Evolutionary conservation across 2,329 filamentous ascomycete genomes (phyloP), one percentile per base, ranked within the genome.

Genomic region (Metarhizium anisopliae): DNA sequence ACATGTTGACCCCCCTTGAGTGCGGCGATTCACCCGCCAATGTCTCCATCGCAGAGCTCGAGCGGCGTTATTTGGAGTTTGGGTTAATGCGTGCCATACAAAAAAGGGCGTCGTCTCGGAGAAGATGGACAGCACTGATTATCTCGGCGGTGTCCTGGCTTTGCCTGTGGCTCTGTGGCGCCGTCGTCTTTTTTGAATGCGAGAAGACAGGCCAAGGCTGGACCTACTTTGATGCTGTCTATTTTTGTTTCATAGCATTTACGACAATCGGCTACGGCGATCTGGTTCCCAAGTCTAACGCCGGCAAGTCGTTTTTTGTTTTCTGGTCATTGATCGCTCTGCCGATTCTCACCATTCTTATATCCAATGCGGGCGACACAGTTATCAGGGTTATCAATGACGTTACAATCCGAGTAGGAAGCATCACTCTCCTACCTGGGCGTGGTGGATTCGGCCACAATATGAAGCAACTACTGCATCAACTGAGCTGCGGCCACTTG

Each of bases 181-280:
- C 90, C 2, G 75, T 84, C 16, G 79, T 94, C 10, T 96, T 96
- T 60, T 72, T 77, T 62, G 65, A 64, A 11, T 75, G 71, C 53
- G 83, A 86, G 65, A 56, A 64, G 16, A 64, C 67, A 0, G 82
- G 82, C 53, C 82, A 86, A 60, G 53, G 66, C 3, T 86, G 90
- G 83, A 77, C 72, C 1, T 96, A 95, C 66, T 96, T 93, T 62
- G 76, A 91, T 55, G 81, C 85, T 0, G 77, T 96, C 47, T 96
- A 96, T 70, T 95, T 96, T 66, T 85, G 85, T 61, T 96, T 94
- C 68, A 84, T 90, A 40, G 86, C 85, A 2, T 79, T 96, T 25
- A 77, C 91, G 2, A 96, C 92, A 0, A 89, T 96, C 42, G 92
- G 92, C 1, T 96, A 95, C 63, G 92, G 92, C 3, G 90, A 95